Conservation (phyloP, 106 monocot genomes). For the Phalaenopsis equestris region DNA sequence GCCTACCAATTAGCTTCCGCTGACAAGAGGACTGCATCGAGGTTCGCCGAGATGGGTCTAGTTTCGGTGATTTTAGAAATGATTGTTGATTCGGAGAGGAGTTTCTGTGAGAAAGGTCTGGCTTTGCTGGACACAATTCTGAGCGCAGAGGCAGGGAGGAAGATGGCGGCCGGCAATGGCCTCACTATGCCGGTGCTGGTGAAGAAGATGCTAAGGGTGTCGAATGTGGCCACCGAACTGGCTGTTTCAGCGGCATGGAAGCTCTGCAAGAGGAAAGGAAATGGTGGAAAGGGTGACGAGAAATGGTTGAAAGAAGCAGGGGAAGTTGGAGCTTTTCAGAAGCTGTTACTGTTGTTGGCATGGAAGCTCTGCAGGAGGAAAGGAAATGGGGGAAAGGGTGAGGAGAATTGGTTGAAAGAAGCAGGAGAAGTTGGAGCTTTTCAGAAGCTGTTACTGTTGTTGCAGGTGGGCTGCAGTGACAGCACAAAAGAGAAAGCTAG, state of each 20-base stretch:
- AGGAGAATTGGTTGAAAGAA: slow-evolving; percentile 4
- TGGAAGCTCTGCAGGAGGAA: neutral
- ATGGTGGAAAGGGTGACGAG: neutral
- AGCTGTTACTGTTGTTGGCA: slow-evolving; percentile 33
- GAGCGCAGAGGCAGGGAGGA: slow-evolving; percentile 27
- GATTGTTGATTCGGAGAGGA: slow-evolving; percentile 56
- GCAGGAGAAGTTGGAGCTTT: slow-evolving; percentile 30
- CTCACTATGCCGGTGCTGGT: slow-evolving; percentile 49
- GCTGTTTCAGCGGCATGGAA: slow-evolving; percentile 12
- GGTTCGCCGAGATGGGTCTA: slow-evolving; percentile 27
- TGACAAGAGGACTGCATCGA: slow-evolving; percentile 8
- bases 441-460: slow-evolving; percentile 43
- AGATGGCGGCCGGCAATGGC: slow-evolving; percentile 25
- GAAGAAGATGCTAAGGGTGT: slow-evolving; percentile 11
- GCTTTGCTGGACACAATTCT: slow-evolving; percentile 47
- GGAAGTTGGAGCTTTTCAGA: slow-evolving; percentile 40
- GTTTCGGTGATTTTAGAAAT: slow-evolving; percentile 38
- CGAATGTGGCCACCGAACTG: slow-evolving; percentile 9
- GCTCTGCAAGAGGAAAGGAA: slow-evolving; percentile 7
- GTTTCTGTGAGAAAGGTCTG: slow-evolving; percentile 45
- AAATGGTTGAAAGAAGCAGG: slow-evolving; percentile 8
- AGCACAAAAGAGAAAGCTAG: slow-evolving; percentile 31
- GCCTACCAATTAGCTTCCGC: slow-evolving; percentile 20
- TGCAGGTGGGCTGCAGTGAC: slow-evolving; percentile 33
- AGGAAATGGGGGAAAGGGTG: too few relatives aligned